Base-by-base conservation (phyloP, 163 green algal genomes). In the Trebouxia gelatinosa region DNA sequence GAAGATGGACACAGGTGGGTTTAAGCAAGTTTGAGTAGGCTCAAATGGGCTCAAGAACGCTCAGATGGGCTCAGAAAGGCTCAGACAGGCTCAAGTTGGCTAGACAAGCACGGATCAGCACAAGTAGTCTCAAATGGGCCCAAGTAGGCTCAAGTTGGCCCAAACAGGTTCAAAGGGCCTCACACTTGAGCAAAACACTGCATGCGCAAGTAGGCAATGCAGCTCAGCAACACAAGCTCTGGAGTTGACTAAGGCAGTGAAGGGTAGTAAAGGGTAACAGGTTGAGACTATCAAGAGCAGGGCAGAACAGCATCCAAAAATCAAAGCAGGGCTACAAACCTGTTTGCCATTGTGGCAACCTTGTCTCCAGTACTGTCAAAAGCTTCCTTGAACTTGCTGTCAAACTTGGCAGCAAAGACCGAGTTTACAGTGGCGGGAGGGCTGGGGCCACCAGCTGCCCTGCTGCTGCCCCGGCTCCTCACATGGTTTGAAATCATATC, bases 401-500 rank as follows among this genome's bases (percentile, higher is more conserved):
- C 68, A 21, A 35, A 62, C 68, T 80, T 80, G n/a, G 39, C 34
- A 17, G 75, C 75, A 65, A 72, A 72, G 19, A 32, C 59, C 6
- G 75, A 78, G 64, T 81, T 81, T 31, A 75, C 39, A 13, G 76
- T 81, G 11, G 62, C 48, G 29, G 28, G 29, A 31, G 39, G 68
- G 26, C 39, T 39, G 9, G 29, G 39, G 26, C 23, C 26, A 9
- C 40, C 31, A 39, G n/a, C 61, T 23, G 39, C 34, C 61, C 64
- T 67, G 21, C 76, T 19, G 16, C 32, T 37, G 62, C 23, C 34
- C 34, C 64, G 65, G 32, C 48, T 50, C 46, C 43, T 31, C 74
- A 74, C 1, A 66, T 83, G 79, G 31, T 46, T 43, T 34, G 46
- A 37, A 26, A 88, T 39, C 40, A 88, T 64, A 57, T 88, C 80